Percentiles rank a stretch among this genome's conserved stretches.
These are phyloP conservation scores for Dioscorea alata DNA, from an alignment of 106 monocot genomes.

Conservation along the genomic window DNA sequence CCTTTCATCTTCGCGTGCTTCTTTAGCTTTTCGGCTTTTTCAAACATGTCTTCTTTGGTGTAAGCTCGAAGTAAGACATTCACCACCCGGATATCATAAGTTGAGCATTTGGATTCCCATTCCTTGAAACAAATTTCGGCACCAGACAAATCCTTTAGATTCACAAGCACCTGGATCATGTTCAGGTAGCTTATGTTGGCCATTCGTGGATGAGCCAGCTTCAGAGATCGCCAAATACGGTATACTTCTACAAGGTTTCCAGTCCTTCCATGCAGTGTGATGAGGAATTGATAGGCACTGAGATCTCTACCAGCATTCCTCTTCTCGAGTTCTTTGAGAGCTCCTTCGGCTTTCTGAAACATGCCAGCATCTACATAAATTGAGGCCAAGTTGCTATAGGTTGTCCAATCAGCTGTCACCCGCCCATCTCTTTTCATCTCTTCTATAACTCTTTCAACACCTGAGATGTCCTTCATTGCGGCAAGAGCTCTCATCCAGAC, in stretches of 20 bases:
- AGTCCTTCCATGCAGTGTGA: constrained; percentile 76
- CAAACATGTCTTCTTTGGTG: constrained; percentile 52
- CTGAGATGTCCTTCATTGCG: constrained; percentile 57
- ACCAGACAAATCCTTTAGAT: constrained; percentile 79
- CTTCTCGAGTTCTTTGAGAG: constrained; percentile 87
- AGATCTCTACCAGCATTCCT: constrained; percentile 40
- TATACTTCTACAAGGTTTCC: constrained; percentile 84
- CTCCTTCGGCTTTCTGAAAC: constrained; percentile 78
- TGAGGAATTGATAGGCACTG: constrained; percentile 82
- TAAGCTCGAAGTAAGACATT: constrained; percentile 75
- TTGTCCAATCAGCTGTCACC: constrained; percentile 84
- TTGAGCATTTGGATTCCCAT: constrained; percentile 77
- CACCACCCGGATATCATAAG: constrained; percentile 73
- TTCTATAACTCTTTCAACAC: constrained; percentile 82
- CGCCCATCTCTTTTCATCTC: constrained; percentile 99
- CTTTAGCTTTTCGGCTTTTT: constrained; percentile 59
- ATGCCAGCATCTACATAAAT: constrained; percentile 76
- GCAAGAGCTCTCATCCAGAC: constrained; percentile 95
- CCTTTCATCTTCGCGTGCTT: constrained; percentile 50
- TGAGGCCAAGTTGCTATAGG: constrained; percentile 88
- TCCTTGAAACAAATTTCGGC: constrained; percentile 88
- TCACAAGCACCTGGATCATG: constrained; percentile 83
- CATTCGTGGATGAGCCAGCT: constrained; percentile 51
- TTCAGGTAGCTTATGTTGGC: constrained; percentile 94
- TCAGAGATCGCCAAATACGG: constrained; percentile 82